These are phyloP conservation scores for Pythium phragmiticola DNA, from an alignment of 352 stramenopile species.

Conservation along the genomic window DNA sequence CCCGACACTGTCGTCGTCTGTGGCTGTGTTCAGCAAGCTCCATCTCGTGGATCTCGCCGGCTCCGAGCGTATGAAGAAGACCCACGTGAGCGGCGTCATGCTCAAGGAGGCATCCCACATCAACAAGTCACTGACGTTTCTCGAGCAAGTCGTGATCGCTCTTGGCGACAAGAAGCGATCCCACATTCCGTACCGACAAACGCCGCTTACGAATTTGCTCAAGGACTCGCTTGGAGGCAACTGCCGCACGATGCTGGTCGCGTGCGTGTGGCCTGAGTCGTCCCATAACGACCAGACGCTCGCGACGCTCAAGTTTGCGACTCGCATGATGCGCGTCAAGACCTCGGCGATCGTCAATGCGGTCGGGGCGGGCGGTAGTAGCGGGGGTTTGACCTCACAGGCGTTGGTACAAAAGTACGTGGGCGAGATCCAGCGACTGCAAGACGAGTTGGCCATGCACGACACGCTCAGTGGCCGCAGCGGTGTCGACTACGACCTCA, in stretches of 20 bases:
- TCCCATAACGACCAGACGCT: conserved; percentile 86
- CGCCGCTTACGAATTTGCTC: conserved; percentile 92
- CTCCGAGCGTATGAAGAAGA: conserved; percentile 91
- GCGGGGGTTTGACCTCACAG: conserved; percentile 18
- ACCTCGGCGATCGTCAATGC: conserved; percentile 74
- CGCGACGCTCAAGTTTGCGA: conserved; percentile 91
- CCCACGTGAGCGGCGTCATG: conserved; percentile 50
- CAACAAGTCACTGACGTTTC: conserved; percentile 72
- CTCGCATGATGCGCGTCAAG: conserved; percentile 85
- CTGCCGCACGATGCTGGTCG: conserved; percentile 82
- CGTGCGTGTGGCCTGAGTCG: conserved; percentile 74
- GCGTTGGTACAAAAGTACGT: conserved; percentile 33
- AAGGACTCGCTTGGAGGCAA: conserved; percentile 86
- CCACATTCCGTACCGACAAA: conserved; percentile 93
- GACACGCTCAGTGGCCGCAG: conserved; percentile 55
- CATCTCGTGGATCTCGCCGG: conserved; percentile 93
- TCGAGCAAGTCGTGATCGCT: conserved; percentile 90
- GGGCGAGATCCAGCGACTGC: conserved; percentile 52
- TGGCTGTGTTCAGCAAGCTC: conserved; percentile 82
- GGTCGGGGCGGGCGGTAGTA: conserved; percentile 8
- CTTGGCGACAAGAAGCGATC: conserved; percentile 83
- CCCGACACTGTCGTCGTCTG: not conserved
- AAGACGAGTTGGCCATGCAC: conserved; percentile 58
- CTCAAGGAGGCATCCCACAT: conserved; percentile 58
- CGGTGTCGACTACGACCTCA: conserved; percentile 33